Evolutionary conservation across 495 filamentous ascomycete genomes (phyloP).

Genomic region (Cudoniella acicularis): DNA sequence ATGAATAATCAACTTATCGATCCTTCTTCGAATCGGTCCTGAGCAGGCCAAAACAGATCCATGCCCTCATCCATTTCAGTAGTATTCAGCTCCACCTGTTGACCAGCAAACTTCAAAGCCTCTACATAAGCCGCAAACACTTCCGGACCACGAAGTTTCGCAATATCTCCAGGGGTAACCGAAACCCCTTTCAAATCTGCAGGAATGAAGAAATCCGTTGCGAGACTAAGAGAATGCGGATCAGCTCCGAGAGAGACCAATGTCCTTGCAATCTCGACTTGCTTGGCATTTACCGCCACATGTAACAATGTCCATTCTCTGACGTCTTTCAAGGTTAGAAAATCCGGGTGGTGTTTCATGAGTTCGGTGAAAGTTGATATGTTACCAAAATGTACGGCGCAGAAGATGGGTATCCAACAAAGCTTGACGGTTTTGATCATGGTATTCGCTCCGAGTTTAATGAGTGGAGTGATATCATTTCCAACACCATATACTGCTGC

Average conservation of each 20-base stretch:
- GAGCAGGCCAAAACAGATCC: slow-evolving; percentile 6
- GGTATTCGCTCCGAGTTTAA: not conserved
- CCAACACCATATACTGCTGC: slow-evolving; percentile 16
- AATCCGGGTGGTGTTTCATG: not conserved
- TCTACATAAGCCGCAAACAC: not conserved
- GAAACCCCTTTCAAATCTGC: not conserved
- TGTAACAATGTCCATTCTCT: slow-evolving; percentile 4
- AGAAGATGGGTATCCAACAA: not conserved
- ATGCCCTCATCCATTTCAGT: not conserved
- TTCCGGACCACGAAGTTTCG: not conserved
- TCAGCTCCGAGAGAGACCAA: slow-evolving; percentile 1
- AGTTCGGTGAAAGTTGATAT: slow-evolving; percentile 8
- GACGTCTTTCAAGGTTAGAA: not conserved
- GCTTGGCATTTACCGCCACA: slow-evolving; percentile 1
- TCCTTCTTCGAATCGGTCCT: too few species aligned
- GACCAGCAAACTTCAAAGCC: not conserved
- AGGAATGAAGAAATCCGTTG: not conserved
- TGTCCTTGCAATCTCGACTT: not conserved
- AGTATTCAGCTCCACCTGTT: not conserved
- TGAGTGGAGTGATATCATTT: slow-evolving; percentile 7
- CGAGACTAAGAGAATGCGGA: not conserved
- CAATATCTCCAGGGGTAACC: not conserved
- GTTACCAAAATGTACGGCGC: slow-evolving; percentile 2
- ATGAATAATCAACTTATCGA: too few species aligned
- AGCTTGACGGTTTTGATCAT: not conserved